Conservation (phyloP, 768 basidiomycete species). For the Rhodotorula graminis region DNA sequence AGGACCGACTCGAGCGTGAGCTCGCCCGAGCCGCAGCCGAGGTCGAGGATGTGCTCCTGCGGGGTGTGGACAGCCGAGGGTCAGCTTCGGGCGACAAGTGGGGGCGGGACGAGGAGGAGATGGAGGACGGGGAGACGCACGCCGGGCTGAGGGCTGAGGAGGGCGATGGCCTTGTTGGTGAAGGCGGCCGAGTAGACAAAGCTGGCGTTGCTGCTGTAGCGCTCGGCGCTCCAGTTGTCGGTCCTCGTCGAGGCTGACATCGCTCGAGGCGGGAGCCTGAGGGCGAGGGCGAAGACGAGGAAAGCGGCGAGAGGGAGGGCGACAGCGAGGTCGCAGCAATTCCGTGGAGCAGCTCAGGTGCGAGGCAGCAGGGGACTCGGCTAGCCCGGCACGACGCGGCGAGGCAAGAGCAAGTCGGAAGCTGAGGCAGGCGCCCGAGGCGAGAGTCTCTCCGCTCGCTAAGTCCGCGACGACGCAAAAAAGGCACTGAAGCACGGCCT, state of each 20-base stretch:
- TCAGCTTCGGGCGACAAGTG: not conserved
- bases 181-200: slow-evolving; percentile 63
- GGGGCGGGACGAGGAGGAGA: not conserved
- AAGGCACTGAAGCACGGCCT: not conserved
- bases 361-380: not conserved
- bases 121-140: not conserved
- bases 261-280: too few species aligned
- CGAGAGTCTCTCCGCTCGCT: not conserved
- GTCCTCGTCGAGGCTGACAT: not conserved
- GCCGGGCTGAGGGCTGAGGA: slow-evolving; percentile 57
- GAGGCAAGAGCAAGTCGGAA: not conserved
- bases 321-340: not conserved
- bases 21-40: slow-evolving; percentile 81
- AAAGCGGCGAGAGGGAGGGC: too few species aligned
- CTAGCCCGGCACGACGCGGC: not conserved
- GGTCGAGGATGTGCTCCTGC: slow-evolving; percentile 52
- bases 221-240: slow-evolving; percentile 57
- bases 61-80: not conserved
- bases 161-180: slow-evolving; percentile 55
- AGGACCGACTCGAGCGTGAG: slow-evolving; percentile 58
- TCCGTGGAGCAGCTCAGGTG: too few species aligned
- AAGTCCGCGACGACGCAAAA: not conserved
- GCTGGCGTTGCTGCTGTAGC: slow-evolving; percentile 61
- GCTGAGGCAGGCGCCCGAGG: not conserved
- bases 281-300: not conserved